A percentile compares a stretch with the other conserved stretches of the same genome.
Evolutionary conservation across 1,139 yeast species (phyloP).

Genomic region (Diutina pseudorugosa): DNA sequence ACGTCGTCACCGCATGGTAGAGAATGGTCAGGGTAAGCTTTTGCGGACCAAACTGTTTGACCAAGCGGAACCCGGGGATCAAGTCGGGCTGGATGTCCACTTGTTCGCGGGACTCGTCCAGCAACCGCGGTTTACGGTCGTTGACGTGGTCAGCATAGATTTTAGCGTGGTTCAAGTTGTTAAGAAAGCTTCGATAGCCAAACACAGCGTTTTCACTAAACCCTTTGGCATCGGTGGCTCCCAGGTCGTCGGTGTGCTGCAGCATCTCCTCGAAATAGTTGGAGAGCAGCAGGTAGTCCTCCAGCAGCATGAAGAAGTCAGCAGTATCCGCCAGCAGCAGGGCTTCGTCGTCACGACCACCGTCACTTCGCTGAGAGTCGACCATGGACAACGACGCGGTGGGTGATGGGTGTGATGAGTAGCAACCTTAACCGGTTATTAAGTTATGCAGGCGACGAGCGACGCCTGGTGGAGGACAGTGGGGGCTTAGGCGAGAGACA

Average conservation of each 20-base stretch:
- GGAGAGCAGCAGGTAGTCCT: background rate
- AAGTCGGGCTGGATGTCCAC: constrained; percentile 11
- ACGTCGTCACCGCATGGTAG: background rate
- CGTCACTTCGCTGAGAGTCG: background rate
- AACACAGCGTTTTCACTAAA: background rate
- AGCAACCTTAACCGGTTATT: background rate
- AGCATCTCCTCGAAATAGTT: background rate
- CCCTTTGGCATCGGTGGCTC: background rate
- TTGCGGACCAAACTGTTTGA: constrained; percentile 11
- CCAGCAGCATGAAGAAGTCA: constrained; percentile 1
- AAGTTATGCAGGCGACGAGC: background rate
- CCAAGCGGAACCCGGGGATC: constrained; percentile 16
- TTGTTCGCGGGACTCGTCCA: constrained; percentile 9
- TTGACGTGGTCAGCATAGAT: constrained; percentile 15
- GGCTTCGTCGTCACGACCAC: background rate
- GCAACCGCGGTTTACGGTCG: constrained; percentile 8
- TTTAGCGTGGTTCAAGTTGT: constrained; percentile 15
- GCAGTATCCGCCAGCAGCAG: background rate
- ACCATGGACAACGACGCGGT: background rate
- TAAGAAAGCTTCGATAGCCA: constrained; percentile 15
- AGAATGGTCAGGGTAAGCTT: constrained; percentile 11
- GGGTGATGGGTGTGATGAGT: background rate
- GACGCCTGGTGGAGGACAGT: no score
- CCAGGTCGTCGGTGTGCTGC: background rate
- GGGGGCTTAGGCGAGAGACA: background rate